These are phyloP conservation scores for Trypanosoma scelopori DNA, from an alignment of 208 protist genomes.

Conservation along the genomic window DNA sequence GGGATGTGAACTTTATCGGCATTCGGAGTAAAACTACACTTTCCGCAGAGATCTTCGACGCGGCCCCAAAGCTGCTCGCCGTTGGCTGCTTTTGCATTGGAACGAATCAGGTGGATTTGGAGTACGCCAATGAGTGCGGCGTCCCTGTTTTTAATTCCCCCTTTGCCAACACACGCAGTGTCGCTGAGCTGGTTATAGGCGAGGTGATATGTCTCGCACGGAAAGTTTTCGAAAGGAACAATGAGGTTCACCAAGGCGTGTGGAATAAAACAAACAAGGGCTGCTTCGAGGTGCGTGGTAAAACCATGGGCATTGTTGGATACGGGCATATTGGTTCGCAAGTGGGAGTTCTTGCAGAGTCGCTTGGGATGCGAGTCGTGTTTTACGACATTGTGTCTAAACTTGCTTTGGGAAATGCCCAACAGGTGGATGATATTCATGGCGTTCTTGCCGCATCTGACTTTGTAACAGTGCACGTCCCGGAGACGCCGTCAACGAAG, in stretches of 20 bases:
- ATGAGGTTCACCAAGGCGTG: constrained; percentile 82
- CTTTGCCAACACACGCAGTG: constrained; percentile 93
- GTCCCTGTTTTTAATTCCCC: constrained; percentile 96
- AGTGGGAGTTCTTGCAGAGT: constrained; percentile 91
- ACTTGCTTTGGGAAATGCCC: constrained; percentile 90
- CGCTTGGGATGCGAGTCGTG: constrained; percentile 91
- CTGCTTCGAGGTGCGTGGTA: constrained; percentile 87
- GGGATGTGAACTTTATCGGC: constrained; percentile 87
- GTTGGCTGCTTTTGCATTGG: constrained; percentile 96
- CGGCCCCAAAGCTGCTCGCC: constrained; percentile 74
- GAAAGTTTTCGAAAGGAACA: constrained; percentile 83
- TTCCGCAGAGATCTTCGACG: constrained; percentile 67
- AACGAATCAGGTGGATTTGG: constrained; percentile 93
- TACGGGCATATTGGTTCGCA: constrained; percentile 95
- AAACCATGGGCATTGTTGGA: constrained; percentile 91
- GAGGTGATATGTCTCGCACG: constrained; percentile 91
- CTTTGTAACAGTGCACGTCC: constrained; percentile 94
- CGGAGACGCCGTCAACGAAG: constrained; percentile 72
- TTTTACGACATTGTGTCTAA: constrained; percentile 91
- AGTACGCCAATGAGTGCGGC: constrained; percentile 62
- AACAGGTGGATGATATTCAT: constrained; percentile 54
- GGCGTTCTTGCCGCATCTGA: constrained; percentile 75
- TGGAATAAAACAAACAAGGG: constrained; percentile 88
- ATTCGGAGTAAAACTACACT: constrained; percentile 92
- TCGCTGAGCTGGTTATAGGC: constrained; percentile 92